Evolutionary conservation across 2,329 filamentous ascomycete genomes (phyloP).

Genomic region (Simplicillium sp.): DNA sequence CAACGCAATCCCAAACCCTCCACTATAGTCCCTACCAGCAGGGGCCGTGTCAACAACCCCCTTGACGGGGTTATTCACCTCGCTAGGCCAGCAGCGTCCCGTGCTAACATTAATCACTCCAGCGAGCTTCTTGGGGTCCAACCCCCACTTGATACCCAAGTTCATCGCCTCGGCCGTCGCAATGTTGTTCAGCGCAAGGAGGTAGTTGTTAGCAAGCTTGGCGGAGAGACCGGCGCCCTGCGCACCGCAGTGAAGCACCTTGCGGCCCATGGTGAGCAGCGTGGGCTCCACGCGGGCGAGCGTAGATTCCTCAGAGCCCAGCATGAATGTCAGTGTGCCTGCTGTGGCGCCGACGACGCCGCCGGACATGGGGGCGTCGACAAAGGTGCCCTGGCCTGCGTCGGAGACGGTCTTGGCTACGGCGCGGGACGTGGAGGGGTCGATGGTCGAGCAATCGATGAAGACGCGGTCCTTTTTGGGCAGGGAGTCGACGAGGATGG

Average conservation of each 20-base stretch:
- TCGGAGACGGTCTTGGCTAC: constrained; percentile 61
- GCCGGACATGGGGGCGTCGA: constrained; percentile 95
- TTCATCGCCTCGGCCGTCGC: constrained; percentile 59
- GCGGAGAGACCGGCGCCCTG: constrained; percentile 82
- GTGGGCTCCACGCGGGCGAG: constrained; percentile 58
- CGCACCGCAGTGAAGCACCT: constrained; percentile 74
- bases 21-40: constrained; percentile 64
- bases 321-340: constrained; percentile 91
- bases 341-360: constrained; percentile 86
- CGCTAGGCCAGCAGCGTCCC: constrained; percentile 91
- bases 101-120: constrained; percentile 89
- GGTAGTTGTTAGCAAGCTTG: constrained; percentile 96
- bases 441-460: constrained; percentile 95
- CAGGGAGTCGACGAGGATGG: constrained; percentile 54
- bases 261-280: constrained; percentile 74
- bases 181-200: constrained; percentile 87
- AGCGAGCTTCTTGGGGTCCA: constrained; percentile 58
- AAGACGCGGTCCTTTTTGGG: constrained; percentile 60
- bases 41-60: constrained; percentile 73
- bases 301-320: constrained; percentile 57
- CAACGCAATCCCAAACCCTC: constrained; percentile 66
- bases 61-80: constrained; percentile 89
- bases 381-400: constrained; percentile 63
- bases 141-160: constrained; percentile 49
- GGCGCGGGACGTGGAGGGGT: constrained; percentile 71